Base-by-base conservation (phyloP, 495 filamentous ascomycete species). In the Penicillium cosmopolitanum region DNA sequence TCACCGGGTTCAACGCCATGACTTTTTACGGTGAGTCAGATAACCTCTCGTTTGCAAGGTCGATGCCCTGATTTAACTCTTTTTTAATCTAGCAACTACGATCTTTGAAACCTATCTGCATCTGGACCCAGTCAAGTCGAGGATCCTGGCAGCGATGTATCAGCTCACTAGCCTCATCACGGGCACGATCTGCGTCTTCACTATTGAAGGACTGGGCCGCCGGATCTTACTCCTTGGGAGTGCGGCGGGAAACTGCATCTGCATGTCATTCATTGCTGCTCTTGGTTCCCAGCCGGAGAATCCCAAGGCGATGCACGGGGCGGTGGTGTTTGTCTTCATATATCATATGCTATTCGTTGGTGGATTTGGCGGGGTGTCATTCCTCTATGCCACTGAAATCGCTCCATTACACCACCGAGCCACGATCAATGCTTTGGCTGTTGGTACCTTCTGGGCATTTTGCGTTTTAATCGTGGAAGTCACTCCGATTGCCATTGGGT, bases 1-100 rank as follows among this genome's bases (percentile, higher is more conserved):
- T 85, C 50, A 81, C 74, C 4, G 84, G 85, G 13, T 82, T 85
- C 62, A 86, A 85, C 58, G 72, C 84, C 16, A 84, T 87, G 35
- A 81, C 81, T 9, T 83, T 85, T 44, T 87, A 87, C 64, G 66
- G 57, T 60, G 38, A 19, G 57, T 54, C 2, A 0, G 13, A 44
- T 16, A 3, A 19, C 8, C 42, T 19, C 16, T 44, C 4, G 5
- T 44, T 44, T 16, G 4, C 21, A 5, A 7, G 19, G 15, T 13
- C 1, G 8, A 12, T 48, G 8, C 2, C 15, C 46, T 48, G 23
- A 48, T 48, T 13, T 28, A 7, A 6, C 21, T 8, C 5, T 23
- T 48, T n/a, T 25, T 10, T 11, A 12, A 12, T n/a, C 8, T n/a
- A 65, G 62, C 58, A 5, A 65, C 54, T 16, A 61, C 61, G 0